Evolutionary conservation across 1,284 basidiomycete species (phyloP), one percentile per base, ranked within the genome.

Genomic region (Cutaneotrichosporon cyanovorans): DNA sequence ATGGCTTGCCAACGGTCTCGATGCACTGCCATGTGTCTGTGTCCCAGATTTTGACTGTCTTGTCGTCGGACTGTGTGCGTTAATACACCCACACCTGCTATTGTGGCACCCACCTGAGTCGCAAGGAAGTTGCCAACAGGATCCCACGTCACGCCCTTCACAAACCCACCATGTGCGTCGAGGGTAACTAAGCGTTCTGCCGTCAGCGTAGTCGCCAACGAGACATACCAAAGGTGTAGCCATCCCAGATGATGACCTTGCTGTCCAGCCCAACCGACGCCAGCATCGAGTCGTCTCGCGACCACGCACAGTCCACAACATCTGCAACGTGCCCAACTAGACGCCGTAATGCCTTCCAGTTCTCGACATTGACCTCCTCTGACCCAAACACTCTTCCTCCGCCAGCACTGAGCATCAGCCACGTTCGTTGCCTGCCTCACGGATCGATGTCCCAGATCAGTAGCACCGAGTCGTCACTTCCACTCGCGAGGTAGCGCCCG

Each of bases 131-230:
- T 86, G 38, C 93, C 93, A 5, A 93, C 87, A 1, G 95, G 93
- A 71, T 99, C 95, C 82, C 92, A 99, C 60, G 88, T 91, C 40
- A 99, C 88, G 45, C 95, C 95, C 71, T 99, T 98, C 58, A 99
- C 91, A 67, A 97, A 97, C 5, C 92, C 92, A 61, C 88, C 82
- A 66, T 98, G 95, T 45, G 82, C 81, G 49, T 88, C 85, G 28
- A 99, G 79, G 62, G 84, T 87, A 38, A 79, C 76, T 39, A 97
- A 67, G 9, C 84, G 81, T 58, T 92, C 90, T 87, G 53, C 21
- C 14, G 42, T 53, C 16, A 53, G 51, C 39, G 53, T 21, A 15
- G 42, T 53, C 16, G 49, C 47, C 39, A 5, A 4, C 10, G 2
- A 4, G 1, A 11, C 15, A 9, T 47, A 85, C 89, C 85, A 36